phyloP scores from a whole-genome alignment of 345 rosid species.

The Syzygium grande region DNA sequence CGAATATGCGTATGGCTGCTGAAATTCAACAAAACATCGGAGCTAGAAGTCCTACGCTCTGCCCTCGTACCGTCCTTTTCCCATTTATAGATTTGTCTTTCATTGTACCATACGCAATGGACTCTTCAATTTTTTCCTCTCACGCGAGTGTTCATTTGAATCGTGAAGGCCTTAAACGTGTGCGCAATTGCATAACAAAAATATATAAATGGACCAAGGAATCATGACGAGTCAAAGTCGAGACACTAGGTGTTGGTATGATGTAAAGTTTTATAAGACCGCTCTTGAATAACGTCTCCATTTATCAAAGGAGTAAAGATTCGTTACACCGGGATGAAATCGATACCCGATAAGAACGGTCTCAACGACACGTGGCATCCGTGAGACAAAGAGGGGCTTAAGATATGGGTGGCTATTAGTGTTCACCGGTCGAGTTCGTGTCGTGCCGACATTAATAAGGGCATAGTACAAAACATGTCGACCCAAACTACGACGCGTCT shows the following conservation, averaged over 20 bases:
- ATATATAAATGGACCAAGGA: neutral
- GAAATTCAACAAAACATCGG: too few relatives aligned
- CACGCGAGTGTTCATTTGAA: too few relatives aligned
- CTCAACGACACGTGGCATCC: neutral
- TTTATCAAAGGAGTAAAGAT: neutral
- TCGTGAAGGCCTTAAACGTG: too few relatives aligned
- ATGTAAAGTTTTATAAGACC: neutral
- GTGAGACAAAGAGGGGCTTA: neutral
- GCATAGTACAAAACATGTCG: neutral
- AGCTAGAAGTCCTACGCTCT: too few relatives aligned
- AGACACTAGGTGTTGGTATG: neutral
- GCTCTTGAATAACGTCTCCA: fast-evolving
- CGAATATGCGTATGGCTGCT: too few relatives aligned
- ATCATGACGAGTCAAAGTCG: too few relatives aligned
- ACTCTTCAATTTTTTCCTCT: too few relatives aligned
- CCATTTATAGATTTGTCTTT: too few relatives aligned
- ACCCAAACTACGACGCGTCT: neutral
- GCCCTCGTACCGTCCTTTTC: too few relatives aligned
- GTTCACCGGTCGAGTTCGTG: neutral
- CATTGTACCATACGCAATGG: too few relatives aligned
- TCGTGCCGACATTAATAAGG: neutral
- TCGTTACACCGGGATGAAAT: neutral
- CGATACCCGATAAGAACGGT: neutral
- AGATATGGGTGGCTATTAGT: neutral
- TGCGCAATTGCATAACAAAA: too few relatives aligned